A percentile compares a stretch with the other conserved stretches of the same genome.
Conservation (phyloP, 208 protist genomes). For the Trypanosoma melophagium region DNA sequence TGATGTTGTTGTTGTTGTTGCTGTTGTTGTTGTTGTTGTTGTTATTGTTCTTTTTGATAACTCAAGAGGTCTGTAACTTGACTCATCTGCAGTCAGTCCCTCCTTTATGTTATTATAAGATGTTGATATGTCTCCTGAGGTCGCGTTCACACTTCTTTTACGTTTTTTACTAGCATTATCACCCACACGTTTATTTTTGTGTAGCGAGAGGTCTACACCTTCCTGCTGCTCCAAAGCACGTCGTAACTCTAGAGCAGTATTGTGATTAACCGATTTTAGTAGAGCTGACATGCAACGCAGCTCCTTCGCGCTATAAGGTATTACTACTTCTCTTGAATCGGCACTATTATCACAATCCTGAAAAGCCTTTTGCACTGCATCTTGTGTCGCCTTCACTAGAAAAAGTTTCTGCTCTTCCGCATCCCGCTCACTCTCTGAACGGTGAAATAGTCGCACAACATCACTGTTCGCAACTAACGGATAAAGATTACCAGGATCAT, state of each 20-base stretch:
- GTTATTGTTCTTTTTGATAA: no score
- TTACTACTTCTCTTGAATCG: not conserved
- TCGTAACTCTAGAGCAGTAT: conserved; percentile 38
- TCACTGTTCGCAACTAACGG: conserved; percentile 35
- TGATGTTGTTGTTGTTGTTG: no score
- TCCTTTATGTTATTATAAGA: not conserved
- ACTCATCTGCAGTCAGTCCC: not conserved
- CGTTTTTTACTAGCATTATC: conserved; percentile 22
- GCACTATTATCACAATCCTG: not conserved
- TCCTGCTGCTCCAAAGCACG: conserved; percentile 26
- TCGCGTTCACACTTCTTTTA: conserved; percentile 20
- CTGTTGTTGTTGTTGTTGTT: no score
- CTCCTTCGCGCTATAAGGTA: conserved; percentile 41
- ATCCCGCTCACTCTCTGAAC: conserved; percentile 25
- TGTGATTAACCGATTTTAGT: conserved; percentile 39
- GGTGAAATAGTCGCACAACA: conserved; percentile 51
- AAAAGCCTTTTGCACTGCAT: conserved; percentile 8
- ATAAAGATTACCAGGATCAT: conserved; percentile 65
- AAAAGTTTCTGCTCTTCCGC: conserved; percentile 51
- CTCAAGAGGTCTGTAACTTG: not conserved
- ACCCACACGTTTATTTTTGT: conserved; percentile 15
- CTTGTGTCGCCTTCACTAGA: conserved; percentile 6
- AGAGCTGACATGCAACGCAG: conserved; percentile 57
- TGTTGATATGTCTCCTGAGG: not conserved
- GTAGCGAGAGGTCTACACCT: conserved; percentile 29